Base-by-base conservation (phyloP, 805 yeast genomes). In the Ogataea saltuana region DNA sequence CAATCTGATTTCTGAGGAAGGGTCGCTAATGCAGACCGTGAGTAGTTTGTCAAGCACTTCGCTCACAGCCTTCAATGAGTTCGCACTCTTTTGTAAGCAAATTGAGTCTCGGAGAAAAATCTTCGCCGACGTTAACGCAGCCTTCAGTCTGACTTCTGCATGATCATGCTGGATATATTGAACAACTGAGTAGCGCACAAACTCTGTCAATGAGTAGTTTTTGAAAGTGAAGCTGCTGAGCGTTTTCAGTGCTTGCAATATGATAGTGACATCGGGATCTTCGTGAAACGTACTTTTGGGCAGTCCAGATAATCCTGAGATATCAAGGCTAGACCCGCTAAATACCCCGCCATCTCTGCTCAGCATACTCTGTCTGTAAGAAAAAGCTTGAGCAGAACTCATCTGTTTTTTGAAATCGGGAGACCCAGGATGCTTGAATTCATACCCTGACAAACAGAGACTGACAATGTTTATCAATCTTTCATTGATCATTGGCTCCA, bases 11-110 rank as follows among this genome's bases (percentile, higher is more conserved):
- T 90, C 97, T 2, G 91, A 78, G 3, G 78, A 78, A 0, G 96
- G 88, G 54, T 93, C 99, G 0, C 96, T 85, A 11, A 91, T 85
- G 2, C 95, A 88, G 7, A 88, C 74, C 0, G 95, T 79, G 27
- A 93, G 65, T 15, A 93, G 69, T 59, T 85, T 86, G 44, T 84
- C 88, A 33, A 95, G 69, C 1, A 93, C 95, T 45, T 88, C 89
- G 42, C 88, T 80, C 2, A 90, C 96, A 0, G 96, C 87, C 46
- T 76, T 76, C 41, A 91, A 69, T 0, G 97, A 85, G 61, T 86
- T 78, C 1, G 84, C 80, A 53, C 96, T 85, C 2, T 87, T 80
- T 60, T 88, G 95, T 48, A 76, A 77, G 50, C 93, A 82, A n/a
- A 90, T 85, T 1, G 93, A 83, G 55, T 89, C 97, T 31, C 78